Evolutionary conservation across 192 early-diverging fungal species (phyloP), one percentile per base, ranked within the genome.

Genomic region (Backusella australiensis): DNA sequence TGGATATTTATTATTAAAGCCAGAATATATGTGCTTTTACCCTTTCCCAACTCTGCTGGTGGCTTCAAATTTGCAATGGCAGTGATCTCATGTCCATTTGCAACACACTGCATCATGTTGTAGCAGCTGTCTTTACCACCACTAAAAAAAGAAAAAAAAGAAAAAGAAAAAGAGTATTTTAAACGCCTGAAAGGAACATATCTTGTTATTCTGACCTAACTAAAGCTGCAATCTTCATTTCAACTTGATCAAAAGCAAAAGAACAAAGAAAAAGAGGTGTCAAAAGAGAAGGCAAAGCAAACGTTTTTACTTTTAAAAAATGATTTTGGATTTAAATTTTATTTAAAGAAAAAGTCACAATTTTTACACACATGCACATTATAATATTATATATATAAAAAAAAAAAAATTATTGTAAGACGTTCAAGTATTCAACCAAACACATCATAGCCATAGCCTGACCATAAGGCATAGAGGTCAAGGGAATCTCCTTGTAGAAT

Each of bases 51-150:
- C 17, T 69, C 73, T n/a, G 77, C 74, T 17, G 90, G 85, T 35
- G 98, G 96, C 73, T 92, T 91, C 34, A 98, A 82, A 82, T 99
- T 98, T 0, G 96, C 98, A 1, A 99, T 84, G 0, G 96, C 97
- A 29, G 96, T 90, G 46, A 99, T 91, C 42, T 96, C 89, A 81
- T 99, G 98, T 4, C 96, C 96, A 79, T 96, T 86, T 46, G 94
- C 93, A 6, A 94, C 90, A 85, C 96, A 96, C 83, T 99, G 94
- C 89, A 98, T 90, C 90, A 97, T 90, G 78, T 96, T 97, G 84
- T 93, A 97, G 75, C 91, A 93, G 74, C 94, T 96, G 85, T 99
- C 98, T 82, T 99, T 99, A 66, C 98, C 98, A 39, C 97, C 96
- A 79, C 97, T 97, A 78, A 68, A 32, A 49, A 49, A 19, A 1